phyloP scores from a whole-genome alignment of 208 protist genomes.

The Crithidia sp. region DNA sequence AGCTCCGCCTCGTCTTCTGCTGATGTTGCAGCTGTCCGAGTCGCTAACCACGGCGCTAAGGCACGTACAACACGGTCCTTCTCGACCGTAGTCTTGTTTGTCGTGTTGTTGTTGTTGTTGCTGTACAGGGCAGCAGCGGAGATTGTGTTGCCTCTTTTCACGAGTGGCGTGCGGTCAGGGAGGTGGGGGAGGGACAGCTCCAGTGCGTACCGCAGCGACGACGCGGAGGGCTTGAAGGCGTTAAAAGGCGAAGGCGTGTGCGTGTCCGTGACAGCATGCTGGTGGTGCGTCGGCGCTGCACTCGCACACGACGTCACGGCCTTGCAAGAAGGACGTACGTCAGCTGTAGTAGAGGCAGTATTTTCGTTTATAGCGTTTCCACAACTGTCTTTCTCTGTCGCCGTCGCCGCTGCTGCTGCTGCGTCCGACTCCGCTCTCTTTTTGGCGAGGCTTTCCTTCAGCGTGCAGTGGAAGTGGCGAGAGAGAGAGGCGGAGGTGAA shows the following conservation, averaged over 20 bases:
- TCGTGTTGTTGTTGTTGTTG: not conserved
- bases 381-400: no score
- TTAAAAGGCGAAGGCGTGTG: no score
- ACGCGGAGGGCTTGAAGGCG: not conserved
- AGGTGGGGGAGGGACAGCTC: conserved; percentile 28
- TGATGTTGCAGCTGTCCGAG: no score
- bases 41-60: no score
- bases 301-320: not conserved
- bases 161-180: conserved; percentile 15
- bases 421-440: not conserved
- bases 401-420: not conserved
- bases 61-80: no score
- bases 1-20: no score
- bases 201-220: conserved; percentile 13
- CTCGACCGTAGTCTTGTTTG: not conserved
- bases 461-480: conserved; percentile 9
- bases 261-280: not conserved
- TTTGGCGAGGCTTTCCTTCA: not conserved
- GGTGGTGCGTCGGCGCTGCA: not conserved
- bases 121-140: not conserved
- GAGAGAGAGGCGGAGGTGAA: conserved; percentile 13
- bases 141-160: not conserved
- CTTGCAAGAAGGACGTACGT: no score
- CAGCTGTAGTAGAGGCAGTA: no score
- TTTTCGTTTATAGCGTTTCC: no score